Evolutionary conservation across 2,329 filamentous ascomycete genomes (phyloP), one percentile per base, ranked within the genome.

Genomic region (Microcyclospora tardicrescens): DNA sequence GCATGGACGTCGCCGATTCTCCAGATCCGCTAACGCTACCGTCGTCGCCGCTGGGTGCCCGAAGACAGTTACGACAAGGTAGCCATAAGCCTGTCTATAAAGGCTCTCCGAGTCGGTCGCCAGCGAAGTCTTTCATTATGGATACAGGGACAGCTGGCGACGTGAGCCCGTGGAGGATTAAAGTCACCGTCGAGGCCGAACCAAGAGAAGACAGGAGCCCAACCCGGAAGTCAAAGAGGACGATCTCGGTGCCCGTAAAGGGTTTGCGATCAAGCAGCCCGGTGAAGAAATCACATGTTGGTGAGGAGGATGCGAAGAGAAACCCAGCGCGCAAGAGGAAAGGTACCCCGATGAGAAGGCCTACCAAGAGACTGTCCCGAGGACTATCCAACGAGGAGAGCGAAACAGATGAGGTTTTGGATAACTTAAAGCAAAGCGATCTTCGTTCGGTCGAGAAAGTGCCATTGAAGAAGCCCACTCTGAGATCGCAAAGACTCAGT

Each of bases 151-250:
- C 57, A 11, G 48, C 52, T 10, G 54, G 52, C 12, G 59, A 56
- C 38, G 57, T 54, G 24, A 68, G 63, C 46, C 66, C 66, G 14
- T 68, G 64, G 64, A 60, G 61, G 41, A 66, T 69, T 52, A 67
- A 64, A 40, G 66, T 70, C 39, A 70, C 67, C 2, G 66, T 70
- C 9, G 55, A 69, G 45, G 64, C 66, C 11, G 64, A 68, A 44
- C 63, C 62, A 29, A 54, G 55, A 13, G 27, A 40, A 50, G 13
- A 54, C 11, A 50, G 14, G 46, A 55, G 27, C 57, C 55, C 13
- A 54, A 51, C 44, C 12, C 41, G 41, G 19, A 37, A 37, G 5
- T 41, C 36, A 6, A 41, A 38, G 10, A 42, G 44, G 14, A 64
- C 62, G 0, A 64, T 57, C 5, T 63, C 56, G 1, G 49, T 68